Base-by-base conservation (phyloP, 257 asterid species). In the Ophiorrhiza pumila region DNA sequence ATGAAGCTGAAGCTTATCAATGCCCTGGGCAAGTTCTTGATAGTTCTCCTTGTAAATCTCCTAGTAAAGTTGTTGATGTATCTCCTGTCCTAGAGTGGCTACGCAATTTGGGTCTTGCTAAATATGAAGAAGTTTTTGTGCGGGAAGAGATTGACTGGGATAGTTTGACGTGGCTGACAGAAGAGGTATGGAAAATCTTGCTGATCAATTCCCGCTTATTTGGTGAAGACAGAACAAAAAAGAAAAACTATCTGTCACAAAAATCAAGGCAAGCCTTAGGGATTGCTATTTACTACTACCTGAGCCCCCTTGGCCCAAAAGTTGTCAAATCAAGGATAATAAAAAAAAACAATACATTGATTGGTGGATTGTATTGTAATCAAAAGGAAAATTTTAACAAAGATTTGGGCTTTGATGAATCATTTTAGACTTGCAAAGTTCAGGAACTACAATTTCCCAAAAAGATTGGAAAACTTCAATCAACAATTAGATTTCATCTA, bases 71-170 rank as follows among this genome's bases (percentile, higher is more conserved):
- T 68, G 75, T 75, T 67, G 83, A 75, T 73, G 77, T 73, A 32
- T 85, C 91, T 20, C 86, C 86, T 15, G 95, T 91, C 69, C 78
- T 82, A 49, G 87, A 84, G 74, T 94, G 97, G 99, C 83, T 94
- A 37, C 86, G 77, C 22, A 84, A 83, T 45, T 83, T 94, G 72
- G 99, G 92, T 78, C 96, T 94, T 45, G 80, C 82, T 29, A 91
- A 87, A 68, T 94, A 94, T 80, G 99, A 86, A 83, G 93, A 91
- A 32, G 45, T 81, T 32, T 94, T 94, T 67, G 83, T 84, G 1
- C 77, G 76, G 66, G 93, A 94, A 72, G 99, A 94, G 83, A 86
- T 94, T 69, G 97, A 90, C 69, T 88, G 96, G 99, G 96, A 85
- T 23, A 86, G 95, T 27, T 77, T 94, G 74, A 88, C 84, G 78